These are phyloP conservation scores for Sugiyamaella xylanicola DNA, from an alignment of 1,139 yeast genomes.

Conservation along the genomic window DNA sequence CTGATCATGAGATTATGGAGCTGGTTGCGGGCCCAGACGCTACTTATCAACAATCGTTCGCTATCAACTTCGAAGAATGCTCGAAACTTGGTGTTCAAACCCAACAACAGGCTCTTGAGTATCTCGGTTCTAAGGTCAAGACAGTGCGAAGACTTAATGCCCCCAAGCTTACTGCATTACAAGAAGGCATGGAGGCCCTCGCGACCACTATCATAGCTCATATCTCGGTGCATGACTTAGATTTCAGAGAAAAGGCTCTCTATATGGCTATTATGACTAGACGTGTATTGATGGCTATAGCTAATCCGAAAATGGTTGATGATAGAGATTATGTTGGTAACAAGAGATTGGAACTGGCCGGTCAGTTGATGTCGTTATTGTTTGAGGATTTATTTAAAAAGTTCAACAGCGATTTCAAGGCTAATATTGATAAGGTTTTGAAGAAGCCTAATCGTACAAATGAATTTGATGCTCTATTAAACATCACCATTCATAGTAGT, in stretches of 20 bases:
- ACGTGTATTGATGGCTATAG: slow-evolving; percentile 93
- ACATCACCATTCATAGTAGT: slow-evolving; percentile 86
- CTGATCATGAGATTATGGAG: slow-evolving; percentile 92
- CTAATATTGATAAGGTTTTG: slow-evolving; percentile 88
- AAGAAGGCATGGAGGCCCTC: slow-evolving; percentile 96
- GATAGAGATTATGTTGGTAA: slow-evolving; percentile 99
- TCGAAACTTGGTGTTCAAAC: slow-evolving; percentile 84
- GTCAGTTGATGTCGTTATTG: slow-evolving; percentile 89
- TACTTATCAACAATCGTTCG: slow-evolving; percentile 85
- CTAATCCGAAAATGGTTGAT: slow-evolving; percentile 92
- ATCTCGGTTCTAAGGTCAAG: slow-evolving; percentile 86
- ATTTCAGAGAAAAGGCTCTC: slow-evolving; percentile 90
- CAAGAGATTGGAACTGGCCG: slow-evolving; percentile 94
- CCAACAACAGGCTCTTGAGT: slow-evolving; percentile 91
- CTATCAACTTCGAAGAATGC: slow-evolving; percentile 92
- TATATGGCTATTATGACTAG: slow-evolving; percentile 97
- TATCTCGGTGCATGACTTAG: slow-evolving; percentile 79
- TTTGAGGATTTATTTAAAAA: slow-evolving; percentile 97
- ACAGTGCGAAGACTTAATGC: slow-evolving; percentile 86
- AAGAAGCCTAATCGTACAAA: slow-evolving; percentile 93
- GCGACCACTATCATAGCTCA: slow-evolving; percentile 98
- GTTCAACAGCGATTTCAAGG: slow-evolving; percentile 91
- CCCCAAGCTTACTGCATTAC: slow-evolving; percentile 75
- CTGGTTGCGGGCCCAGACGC: slow-evolving; percentile 90
- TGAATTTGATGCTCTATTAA: slow-evolving; percentile 89